Percentiles rank a stretch among this genome's conserved stretches.
Conservation (phyloP, 768 basidiomycete species). For the Termitomyces sp. region DNA sequence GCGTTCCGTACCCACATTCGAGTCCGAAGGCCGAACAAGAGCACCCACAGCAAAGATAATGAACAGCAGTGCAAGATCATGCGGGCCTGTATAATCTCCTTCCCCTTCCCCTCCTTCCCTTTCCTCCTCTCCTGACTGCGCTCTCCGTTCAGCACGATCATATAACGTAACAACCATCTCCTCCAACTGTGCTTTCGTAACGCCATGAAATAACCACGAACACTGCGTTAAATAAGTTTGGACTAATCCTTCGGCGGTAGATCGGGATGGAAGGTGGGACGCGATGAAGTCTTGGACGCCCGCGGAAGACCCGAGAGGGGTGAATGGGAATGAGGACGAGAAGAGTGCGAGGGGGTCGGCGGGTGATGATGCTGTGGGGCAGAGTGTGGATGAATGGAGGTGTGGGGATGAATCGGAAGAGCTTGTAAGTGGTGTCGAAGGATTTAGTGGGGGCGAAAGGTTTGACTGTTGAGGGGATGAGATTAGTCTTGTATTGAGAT, state of each 20-base stretch:
- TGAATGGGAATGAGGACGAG: slow-evolving; percentile 60
- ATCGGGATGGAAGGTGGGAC: slow-evolving; percentile 47
- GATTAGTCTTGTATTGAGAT: not conserved
- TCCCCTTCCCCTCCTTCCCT: slow-evolving; percentile 4
- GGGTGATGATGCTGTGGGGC: slow-evolving; percentile 13
- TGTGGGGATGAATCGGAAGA: slow-evolving; percentile 16
- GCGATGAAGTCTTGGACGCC: slow-evolving; percentile 46
- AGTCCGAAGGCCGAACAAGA: slow-evolving; percentile 26
- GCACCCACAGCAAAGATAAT: slow-evolving; percentile 49
- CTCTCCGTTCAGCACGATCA: not conserved
- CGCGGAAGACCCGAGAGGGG: slow-evolving; percentile 44
- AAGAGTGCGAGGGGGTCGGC: slow-evolving; percentile 37
- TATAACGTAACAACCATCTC: slow-evolving; percentile 40
- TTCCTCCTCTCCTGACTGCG: not conserved
- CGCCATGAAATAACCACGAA: slow-evolving; percentile 46
- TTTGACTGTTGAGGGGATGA: not conserved
- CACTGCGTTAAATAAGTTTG: slow-evolving; percentile 42
- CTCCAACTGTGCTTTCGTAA: slow-evolving; percentile 39
- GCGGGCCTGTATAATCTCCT: slow-evolving; percentile 34
- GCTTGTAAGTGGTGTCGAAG: slow-evolving; percentile 20
- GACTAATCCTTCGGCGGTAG: slow-evolving; percentile 38
- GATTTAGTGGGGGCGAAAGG: slow-evolving; percentile 7
- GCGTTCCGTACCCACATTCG: not conserved
- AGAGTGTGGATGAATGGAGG: slow-evolving; percentile 7
- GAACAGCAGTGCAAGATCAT: slow-evolving; percentile 45